Conservation (phyloP, 306 rosid species). For the Casuarina cunninghamiana region DNA sequence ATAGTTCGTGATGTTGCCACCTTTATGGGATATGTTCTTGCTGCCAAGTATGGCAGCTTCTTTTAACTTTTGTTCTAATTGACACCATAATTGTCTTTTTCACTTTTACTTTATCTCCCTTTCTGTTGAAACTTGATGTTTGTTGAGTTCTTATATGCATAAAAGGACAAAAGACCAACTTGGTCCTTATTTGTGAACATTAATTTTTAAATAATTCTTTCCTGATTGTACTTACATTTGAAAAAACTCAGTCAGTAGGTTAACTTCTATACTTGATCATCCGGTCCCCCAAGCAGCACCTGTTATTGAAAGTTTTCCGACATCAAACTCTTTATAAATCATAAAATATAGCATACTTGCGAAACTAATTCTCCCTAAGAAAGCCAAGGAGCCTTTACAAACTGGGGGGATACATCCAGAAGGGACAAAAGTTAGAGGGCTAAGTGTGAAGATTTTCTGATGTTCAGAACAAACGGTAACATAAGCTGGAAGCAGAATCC, state of each 20-base stretch:
- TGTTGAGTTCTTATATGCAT: too few relatives aligned
- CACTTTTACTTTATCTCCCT: too few relatives aligned
- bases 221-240: slow-evolving; percentile 45
- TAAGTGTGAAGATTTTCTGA: not conserved
- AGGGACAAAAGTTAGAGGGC: not conserved
- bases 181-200: too few relatives aligned
- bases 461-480: not conserved
- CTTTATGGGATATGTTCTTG: too few relatives aligned
- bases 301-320: slow-evolving; percentile 32
- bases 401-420: not conserved
- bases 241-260: slow-evolving; percentile 43
- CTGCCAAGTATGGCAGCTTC: too few relatives aligned
- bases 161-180: too few relatives aligned
- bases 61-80: too few relatives aligned
- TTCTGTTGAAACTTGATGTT: too few relatives aligned
- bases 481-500: not conserved
- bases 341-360: slow-evolving; percentile 4
- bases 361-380: not conserved
- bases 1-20: too few relatives aligned
- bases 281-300: slow-evolving; percentile 95
- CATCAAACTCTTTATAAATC: not conserved
- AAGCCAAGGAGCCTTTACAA: not conserved
- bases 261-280: slow-evolving; percentile 74
- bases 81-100: too few relatives aligned
- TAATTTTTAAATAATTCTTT: too few relatives aligned